Evolutionary conservation across 2,329 filamentous ascomycete genomes (phyloP).

Genomic region (Penicillium italicum): DNA sequence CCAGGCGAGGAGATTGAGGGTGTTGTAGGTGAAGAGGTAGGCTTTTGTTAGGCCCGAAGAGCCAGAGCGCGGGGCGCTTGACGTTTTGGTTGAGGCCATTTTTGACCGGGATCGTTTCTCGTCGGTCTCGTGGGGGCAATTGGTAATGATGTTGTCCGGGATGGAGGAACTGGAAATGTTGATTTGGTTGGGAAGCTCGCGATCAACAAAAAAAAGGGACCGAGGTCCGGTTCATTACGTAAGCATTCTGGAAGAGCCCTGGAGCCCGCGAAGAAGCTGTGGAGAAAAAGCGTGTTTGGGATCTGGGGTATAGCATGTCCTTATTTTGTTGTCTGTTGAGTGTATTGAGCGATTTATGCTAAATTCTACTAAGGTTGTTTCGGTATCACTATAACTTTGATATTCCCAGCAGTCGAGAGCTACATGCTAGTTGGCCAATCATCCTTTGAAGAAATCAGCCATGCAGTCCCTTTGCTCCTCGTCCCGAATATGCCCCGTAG

Average conservation of each 20-base stretch:
- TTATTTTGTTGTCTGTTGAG: not conserved
- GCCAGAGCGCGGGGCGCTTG: conserved; percentile 16
- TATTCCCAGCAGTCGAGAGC: not conserved
- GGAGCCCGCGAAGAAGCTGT: not conserved
- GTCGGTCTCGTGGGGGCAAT: not conserved
- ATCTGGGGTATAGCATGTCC: conserved; percentile 2
- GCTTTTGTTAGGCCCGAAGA: conserved; percentile 52
- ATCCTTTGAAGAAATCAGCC: not conserved
- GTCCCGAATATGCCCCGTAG: not conserved
- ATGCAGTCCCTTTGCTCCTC: not conserved
- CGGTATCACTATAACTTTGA: not conserved
- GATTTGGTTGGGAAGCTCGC: conserved; percentile 5
- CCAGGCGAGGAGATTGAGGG: conserved; percentile 74
- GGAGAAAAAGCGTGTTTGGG: conserved; percentile 1
- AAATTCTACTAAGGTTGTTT: not conserved
- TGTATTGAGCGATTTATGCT: not conserved
- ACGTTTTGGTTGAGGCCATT: conserved; percentile 17
- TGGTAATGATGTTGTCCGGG: conserved; percentile 8
- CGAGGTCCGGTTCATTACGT: conserved; percentile 11
- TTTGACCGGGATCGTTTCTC: not conserved
- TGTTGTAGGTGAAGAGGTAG: conserved; percentile 86
- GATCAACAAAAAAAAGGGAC: conserved; percentile 5
- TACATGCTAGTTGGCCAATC: not conserved
- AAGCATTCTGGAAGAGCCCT: conserved; percentile 19
- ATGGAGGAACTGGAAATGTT: conserved; percentile 8